These are phyloP conservation scores for Flagelloscypha sp. DNA, from an alignment of 768 basidiomycete genomes.

Conservation along the genomic window DNA sequence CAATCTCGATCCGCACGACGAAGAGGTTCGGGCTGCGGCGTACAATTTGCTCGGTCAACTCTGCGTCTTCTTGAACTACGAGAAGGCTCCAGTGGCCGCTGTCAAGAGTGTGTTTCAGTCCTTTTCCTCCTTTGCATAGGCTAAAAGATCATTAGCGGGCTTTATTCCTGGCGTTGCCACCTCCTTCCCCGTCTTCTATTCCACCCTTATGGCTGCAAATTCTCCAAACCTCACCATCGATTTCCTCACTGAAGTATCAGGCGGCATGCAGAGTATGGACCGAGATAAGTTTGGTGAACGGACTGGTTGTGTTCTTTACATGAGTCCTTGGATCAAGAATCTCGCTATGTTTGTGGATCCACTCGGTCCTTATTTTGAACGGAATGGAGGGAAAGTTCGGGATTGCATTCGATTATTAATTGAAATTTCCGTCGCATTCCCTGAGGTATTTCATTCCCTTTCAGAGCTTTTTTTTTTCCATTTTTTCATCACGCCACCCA, in stretches of 20 bases:
- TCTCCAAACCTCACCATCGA: conserved; percentile 83
- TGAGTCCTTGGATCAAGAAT: conserved; percentile 87
- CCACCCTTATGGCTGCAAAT: conserved; percentile 62
- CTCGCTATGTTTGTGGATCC: conserved; percentile 65
- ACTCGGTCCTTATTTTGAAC: conserved; percentile 56
- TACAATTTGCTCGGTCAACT: conserved; percentile 75
- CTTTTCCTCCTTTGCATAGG: neutral
- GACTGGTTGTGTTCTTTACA: conserved; percentile 69
- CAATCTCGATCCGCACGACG: conserved; percentile 65
- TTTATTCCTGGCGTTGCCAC: conserved; percentile 62
- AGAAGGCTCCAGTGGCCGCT: conserved; percentile 62
- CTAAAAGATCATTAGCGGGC: conserved; percentile 35
- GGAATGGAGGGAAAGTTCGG: conserved; percentile 65
- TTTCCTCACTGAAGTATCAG: conserved; percentile 79
- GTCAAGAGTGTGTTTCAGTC: conserved; percentile 45
- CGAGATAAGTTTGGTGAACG: conserved; percentile 43
- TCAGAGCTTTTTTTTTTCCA: conserved; percentile 2
- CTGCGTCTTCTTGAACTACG: conserved; percentile 69
- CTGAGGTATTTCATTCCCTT: conserved; percentile 41
- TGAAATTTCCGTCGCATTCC: conserved; percentile 62
- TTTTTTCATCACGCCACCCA: conserved; percentile 3
- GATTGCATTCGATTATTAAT: conserved; percentile 77
- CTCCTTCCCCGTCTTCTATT: conserved; percentile 55
- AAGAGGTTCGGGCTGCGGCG: conserved; percentile 69
- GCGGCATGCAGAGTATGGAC: conserved; percentile 49